These are phyloP conservation scores for Citrullus amarus DNA, from an alignment of 306 rosid species.

Conservation along the genomic window DNA sequence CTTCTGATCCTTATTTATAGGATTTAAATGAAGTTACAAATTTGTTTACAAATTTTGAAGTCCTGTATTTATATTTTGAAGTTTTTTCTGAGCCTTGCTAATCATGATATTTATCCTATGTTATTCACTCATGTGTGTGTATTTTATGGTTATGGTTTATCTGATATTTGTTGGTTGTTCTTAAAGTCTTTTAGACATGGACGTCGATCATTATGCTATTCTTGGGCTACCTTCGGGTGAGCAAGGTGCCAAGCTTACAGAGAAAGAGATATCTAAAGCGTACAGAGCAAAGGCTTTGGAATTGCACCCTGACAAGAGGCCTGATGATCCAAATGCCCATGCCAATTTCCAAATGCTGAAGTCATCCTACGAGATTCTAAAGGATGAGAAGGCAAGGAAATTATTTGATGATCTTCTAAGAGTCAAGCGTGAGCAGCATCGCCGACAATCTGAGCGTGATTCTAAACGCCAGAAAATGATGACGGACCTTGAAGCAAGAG, in stretches of 20 bases:
- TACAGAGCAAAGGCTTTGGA: slow-evolving; percentile 67
- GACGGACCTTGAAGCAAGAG: slow-evolving; percentile 77
- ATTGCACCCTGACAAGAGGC: slow-evolving; percentile 89
- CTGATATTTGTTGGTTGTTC: not conserved
- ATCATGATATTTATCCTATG: not conserved
- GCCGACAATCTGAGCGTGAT: slow-evolving; percentile 54
- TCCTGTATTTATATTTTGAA: not conserved
- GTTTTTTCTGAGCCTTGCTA: not conserved
- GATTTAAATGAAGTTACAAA: not conserved
- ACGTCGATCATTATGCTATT: slow-evolving; percentile 50
- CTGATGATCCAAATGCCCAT: slow-evolving; percentile 64
- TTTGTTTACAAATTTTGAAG: not conserved
- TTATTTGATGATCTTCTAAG: slow-evolving; percentile 62
- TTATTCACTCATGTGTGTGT: not conserved
- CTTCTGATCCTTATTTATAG: too few relatives aligned
- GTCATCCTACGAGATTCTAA: slow-evolving; percentile 70
- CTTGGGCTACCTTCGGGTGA: slow-evolving; percentile 79
- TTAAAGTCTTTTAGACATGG: slow-evolving; percentile 3
- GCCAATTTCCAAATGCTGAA: slow-evolving; percentile 13
- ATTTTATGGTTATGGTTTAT: not conserved
- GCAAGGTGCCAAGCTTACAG: slow-evolving; percentile 53
- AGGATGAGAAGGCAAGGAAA: slow-evolving; percentile 59
- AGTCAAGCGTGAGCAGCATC: slow-evolving; percentile 56
- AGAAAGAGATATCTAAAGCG: slow-evolving; percentile 60
- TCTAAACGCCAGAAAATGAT: slow-evolving; percentile 73